phyloP scores from a whole-genome alignment of 257 asterid species.

The Solanum bulbocastanum region DNA sequence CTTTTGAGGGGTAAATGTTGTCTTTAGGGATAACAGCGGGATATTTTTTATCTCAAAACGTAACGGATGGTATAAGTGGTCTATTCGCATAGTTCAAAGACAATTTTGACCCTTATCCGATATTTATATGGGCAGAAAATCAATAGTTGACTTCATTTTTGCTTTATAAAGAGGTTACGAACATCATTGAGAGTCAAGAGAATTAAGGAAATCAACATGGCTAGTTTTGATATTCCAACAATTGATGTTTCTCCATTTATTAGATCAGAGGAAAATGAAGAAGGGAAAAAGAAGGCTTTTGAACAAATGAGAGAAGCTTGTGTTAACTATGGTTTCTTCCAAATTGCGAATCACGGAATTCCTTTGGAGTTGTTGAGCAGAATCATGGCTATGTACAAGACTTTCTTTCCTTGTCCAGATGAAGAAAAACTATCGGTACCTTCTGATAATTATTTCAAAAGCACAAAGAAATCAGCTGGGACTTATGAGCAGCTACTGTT shows the following conservation, averaged over 20 bases:
- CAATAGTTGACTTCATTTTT: too few relatives aligned
- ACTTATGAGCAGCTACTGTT: slow-evolving; percentile 29
- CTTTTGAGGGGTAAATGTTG: too few relatives aligned
- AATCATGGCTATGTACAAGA: slow-evolving; percentile 22
- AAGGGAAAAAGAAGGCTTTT: background rate
- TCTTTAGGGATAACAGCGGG: too few relatives aligned
- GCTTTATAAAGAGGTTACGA: too few relatives aligned
- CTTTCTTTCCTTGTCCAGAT: slow-evolving; percentile 20
- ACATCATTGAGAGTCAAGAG: background rate
- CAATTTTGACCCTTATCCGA: too few relatives aligned
- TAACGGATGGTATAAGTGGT: too few relatives aligned
- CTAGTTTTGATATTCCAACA: background rate
- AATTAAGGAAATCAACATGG: background rate
- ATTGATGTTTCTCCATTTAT: background rate
- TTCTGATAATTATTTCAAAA: slow-evolving; percentile 26
- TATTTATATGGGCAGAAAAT: too few relatives aligned
- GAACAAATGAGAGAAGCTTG: slow-evolving; percentile 7
- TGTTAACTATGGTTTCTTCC: slow-evolving; percentile 34
- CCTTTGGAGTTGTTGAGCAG: slow-evolving; percentile 16
- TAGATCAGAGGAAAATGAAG: background rate
- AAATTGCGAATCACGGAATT: slow-evolving; percentile 26
- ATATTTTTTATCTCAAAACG: too few relatives aligned
- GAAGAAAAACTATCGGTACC: slow-evolving; percentile 23
- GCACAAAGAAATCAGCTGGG: background rate
- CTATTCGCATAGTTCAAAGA: too few relatives aligned